phyloP scores from a whole-genome alignment of 2,329 filamentous ascomycete species.

The Plenodomus lindquistii region DNA sequence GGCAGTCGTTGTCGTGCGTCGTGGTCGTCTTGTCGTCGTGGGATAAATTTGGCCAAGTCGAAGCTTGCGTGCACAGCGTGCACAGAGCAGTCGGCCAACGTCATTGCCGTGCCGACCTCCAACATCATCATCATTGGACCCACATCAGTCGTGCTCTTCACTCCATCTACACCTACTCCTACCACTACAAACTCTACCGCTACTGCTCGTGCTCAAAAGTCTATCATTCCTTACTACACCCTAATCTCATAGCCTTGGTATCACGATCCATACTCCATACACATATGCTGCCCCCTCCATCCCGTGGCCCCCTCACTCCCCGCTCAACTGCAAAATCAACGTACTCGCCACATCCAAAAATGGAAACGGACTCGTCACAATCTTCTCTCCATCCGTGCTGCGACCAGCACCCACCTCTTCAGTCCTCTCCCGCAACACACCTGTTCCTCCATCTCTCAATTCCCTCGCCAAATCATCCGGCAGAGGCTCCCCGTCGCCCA shows the following conservation, averaged over 20 bases:
- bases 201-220: too few species aligned
- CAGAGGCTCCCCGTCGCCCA: conserved; percentile 38
- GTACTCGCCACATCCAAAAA: conserved; percentile 92
- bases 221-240: too few species aligned
- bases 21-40: not conserved
- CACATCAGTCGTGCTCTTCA: too few species aligned
- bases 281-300: too few species aligned
- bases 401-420: conserved; percentile 54
- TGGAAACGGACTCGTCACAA: conserved; percentile 91
- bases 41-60: not conserved
- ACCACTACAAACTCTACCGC: too few species aligned
- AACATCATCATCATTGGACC: too few species aligned
- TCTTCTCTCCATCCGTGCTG: conserved; percentile 77
- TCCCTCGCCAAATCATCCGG: conserved; percentile 34
- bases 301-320: too few species aligned
- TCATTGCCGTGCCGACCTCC: not conserved
- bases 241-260: too few species aligned
- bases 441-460: conserved; percentile 38
- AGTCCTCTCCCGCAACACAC: conserved; percentile 42
- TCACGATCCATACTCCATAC: too few species aligned
- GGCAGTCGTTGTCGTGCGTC: not conserved
- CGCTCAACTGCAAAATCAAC: conserved; percentile 81
- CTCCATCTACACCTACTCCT: too few species aligned
- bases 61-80: not conserved
- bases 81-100: not conserved